These are phyloP conservation scores for Metarhizium rileyi DNA, from an alignment of 2,329 filamentous ascomycete genomes.

Conservation along the genomic window DNA sequence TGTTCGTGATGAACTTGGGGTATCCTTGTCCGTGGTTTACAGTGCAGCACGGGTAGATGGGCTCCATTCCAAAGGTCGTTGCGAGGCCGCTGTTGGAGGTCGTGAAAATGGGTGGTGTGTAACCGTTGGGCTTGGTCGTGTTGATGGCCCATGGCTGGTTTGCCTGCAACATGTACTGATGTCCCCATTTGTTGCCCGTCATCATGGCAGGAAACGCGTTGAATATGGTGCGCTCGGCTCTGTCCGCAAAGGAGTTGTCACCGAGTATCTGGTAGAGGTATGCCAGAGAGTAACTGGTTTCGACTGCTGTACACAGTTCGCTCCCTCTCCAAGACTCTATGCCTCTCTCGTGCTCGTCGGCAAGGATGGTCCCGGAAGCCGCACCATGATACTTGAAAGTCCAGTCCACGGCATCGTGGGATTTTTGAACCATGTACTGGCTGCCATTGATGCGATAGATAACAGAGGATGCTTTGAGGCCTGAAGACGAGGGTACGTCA, in stretches of 20 bases:
- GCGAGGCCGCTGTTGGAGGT: slow-evolving; percentile 31
- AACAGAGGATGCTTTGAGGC: slow-evolving; percentile 28
- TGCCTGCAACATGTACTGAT: slow-evolving; percentile 43
- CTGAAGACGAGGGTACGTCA: slow-evolving; percentile 11
- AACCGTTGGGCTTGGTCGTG: slow-evolving; percentile 25
- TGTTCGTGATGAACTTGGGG: slow-evolving; percentile 42
- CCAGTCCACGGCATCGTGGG: slow-evolving; percentile 26
- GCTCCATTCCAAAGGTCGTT: slow-evolving; percentile 39
- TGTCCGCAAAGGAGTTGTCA: slow-evolving; percentile 34
- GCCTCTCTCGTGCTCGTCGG: slow-evolving; percentile 29
- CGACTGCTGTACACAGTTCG: slow-evolving; percentile 25
- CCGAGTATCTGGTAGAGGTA: slow-evolving; percentile 25
- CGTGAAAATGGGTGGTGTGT: slow-evolving; percentile 28
- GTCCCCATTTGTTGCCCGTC: slow-evolving; percentile 42
- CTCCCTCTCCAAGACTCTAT: slow-evolving; percentile 26
- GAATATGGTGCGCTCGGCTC: slow-evolving; percentile 41
- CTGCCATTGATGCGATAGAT: slow-evolving; percentile 31
- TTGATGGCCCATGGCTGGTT: slow-evolving; percentile 40
- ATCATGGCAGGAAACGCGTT: slow-evolving; percentile 44
- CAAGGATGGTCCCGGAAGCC: slow-evolving; percentile 31
- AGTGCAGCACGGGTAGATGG: slow-evolving; percentile 45
- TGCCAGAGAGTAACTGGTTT: slow-evolving; percentile 22
- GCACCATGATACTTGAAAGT: slow-evolving; percentile 29
- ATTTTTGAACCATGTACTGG: slow-evolving; percentile 24
- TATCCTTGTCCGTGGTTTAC: slow-evolving; percentile 49